Conservation (phyloP, 225 moss, liverwort and hornwort genomes). For the Anthoceros angustus region DNA sequence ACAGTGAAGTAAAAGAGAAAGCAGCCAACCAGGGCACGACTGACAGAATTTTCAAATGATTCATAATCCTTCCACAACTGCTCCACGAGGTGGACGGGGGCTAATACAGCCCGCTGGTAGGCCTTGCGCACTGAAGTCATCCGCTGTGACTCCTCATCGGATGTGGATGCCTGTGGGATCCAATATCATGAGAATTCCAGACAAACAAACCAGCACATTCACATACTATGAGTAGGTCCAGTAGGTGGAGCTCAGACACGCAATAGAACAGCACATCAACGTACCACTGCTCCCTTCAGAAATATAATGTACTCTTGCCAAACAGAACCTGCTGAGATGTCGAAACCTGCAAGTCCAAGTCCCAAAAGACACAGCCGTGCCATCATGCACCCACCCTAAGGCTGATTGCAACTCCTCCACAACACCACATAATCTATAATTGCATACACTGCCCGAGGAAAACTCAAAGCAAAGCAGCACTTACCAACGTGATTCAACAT, state of each 20-base stretch:
- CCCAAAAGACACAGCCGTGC: neutral
- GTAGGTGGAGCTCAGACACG: slow-evolving; percentile 5
- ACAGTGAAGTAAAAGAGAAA: slow-evolving; percentile 33
- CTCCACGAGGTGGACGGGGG: slow-evolving; percentile 76
- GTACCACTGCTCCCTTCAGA: slow-evolving; percentile 73
- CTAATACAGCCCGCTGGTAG: slow-evolving; percentile 84
- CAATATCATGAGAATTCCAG: neutral
- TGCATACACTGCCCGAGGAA: neutral
- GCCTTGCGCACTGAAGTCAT: slow-evolving; percentile 95
- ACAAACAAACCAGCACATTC: neutral
- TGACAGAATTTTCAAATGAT: slow-evolving; percentile 96
- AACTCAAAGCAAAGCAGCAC: slow-evolving; percentile 8
- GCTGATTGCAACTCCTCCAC: neutral
- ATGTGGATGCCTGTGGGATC: slow-evolving; percentile 38
- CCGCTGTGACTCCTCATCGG: slow-evolving; percentile 90
- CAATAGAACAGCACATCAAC: slow-evolving; percentile 12
- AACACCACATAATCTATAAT: neutral
- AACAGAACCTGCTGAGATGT: slow-evolving; percentile 78
- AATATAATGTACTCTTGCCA: slow-evolving; percentile 87
- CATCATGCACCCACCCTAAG: neutral
- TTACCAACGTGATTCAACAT: slow-evolving; percentile 87
- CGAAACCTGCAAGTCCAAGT: slow-evolving; percentile 40
- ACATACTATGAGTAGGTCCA: neutral
- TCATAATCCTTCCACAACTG: slow-evolving; percentile 98
- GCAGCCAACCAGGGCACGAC: slow-evolving; percentile 85